A percentile compares a stretch with the other conserved stretches of the same genome.
phyloP scores from a whole-genome alignment of 352 stramenopile species.

The Globisporangium abappressorium region DNA sequence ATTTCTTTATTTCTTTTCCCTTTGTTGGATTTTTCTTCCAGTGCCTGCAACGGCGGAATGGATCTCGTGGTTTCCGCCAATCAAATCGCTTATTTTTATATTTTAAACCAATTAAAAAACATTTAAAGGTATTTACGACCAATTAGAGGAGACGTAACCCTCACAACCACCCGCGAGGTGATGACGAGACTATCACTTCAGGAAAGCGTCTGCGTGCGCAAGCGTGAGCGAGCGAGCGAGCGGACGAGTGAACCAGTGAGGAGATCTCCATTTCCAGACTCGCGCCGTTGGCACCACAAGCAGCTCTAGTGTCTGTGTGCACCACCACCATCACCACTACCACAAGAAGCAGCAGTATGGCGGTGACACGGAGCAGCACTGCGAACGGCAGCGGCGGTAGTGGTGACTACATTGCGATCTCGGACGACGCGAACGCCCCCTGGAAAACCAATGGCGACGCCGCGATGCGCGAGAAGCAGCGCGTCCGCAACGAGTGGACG shows the following conservation, averaged over 20 bases:
- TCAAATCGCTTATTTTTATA: background rate
- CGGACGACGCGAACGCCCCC: conserved; percentile 2
- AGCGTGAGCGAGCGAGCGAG: background rate
- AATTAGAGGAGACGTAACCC: background rate
- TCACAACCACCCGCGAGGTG: conserved; percentile 2
- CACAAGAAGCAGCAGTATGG: background rate
- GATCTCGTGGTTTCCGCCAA: conserved; percentile 4
- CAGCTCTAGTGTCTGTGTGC: background rate
- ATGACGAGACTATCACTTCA: conserved; percentile 7
- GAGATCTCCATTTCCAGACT: conserved; percentile 7
- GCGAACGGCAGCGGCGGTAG: background rate
- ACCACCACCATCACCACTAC: no score
- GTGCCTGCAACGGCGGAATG: conserved; percentile 14
- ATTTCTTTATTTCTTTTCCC: background rate
- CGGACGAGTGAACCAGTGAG: background rate
- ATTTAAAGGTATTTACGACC: background rate
- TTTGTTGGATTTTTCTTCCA: background rate
- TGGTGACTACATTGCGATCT: conserved; percentile 19
- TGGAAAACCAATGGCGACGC: background rate
- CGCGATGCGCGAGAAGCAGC: conserved; percentile 8
- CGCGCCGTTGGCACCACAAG: conserved; percentile 3
- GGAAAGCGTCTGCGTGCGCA: background rate
- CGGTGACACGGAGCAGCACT: background rate
- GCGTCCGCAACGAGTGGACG: conserved; percentile 41
- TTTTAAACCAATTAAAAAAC: background rate